Evolutionary conservation across 495 filamentous ascomycete species (phyloP).

Genomic region (Aspergillus egyptiacus): DNA sequence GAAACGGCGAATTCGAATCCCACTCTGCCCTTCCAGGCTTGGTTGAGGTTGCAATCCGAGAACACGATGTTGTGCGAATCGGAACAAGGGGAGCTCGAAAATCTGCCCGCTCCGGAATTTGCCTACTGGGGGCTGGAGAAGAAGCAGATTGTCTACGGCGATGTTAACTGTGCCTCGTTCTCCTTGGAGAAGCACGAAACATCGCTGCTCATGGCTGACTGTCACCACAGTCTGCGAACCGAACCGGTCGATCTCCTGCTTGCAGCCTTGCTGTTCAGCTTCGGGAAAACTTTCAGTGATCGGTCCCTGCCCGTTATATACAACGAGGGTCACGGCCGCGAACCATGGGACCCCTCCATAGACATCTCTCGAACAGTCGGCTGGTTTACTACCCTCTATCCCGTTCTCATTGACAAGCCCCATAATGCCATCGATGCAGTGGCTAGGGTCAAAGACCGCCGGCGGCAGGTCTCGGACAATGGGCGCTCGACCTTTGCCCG

Average conservation of each 20-base stretch:
- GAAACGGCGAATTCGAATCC: neutral
- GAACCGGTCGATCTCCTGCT: slow-evolving; percentile 1
- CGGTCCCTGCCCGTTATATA: neutral
- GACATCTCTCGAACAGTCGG: slow-evolving; percentile 4
- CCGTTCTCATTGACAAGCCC: slow-evolving; percentile 5
- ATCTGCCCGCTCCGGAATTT: neutral
- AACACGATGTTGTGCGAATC: neutral
- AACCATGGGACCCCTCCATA: neutral
- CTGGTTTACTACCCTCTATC: slow-evolving; percentile 14
- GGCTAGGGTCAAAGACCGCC: slow-evolving; percentile 14
- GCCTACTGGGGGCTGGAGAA: neutral
- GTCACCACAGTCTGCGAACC: neutral
- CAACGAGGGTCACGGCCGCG: slow-evolving; percentile 6
- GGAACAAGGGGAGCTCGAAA: neutral
- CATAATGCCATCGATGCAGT: slow-evolving; percentile 1
- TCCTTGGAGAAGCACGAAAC: neutral
- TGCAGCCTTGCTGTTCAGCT: neutral
- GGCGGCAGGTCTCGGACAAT: slow-evolving; percentile 19
- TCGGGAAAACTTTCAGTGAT: neutral
- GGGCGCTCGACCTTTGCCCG: slow-evolving; percentile 24
- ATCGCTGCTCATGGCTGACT: neutral
- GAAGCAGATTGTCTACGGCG: neutral
- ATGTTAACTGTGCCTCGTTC: neutral
- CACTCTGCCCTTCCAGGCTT: neutral
- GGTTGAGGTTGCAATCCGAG: neutral